Base-by-base conservation (phyloP, 257 asterid genomes). In the Lycium ferocissimum region DNA sequence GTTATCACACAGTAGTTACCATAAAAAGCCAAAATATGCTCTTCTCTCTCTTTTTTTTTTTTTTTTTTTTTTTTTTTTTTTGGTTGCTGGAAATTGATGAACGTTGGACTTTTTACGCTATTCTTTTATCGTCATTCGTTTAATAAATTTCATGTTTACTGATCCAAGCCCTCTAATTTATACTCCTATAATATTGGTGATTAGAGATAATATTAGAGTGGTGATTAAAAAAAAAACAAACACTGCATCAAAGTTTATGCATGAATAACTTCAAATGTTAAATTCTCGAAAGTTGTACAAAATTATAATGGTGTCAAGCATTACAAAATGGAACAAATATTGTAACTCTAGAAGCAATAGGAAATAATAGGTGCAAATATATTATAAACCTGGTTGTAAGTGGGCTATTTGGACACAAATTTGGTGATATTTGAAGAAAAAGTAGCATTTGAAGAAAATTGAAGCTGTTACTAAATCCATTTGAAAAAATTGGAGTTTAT, bases 11-110 rank as follows among this genome's bases (percentile, higher is more conserved):
- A 87, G 78, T 83, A 56, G 80, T 85, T 88, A 80, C 93, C 91
- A 87, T 62, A 87, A 82, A 88, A 89, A 67, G 83, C 89, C 91
- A 86, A 90, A 83, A 88, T 43, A 90, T 43, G 59, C 85, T 43
- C 70, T 51, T 11, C 33, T 26, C 33, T 26, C 1, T 26, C 1
- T 26, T 26, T 26, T 26, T 26, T 26, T 26, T 26, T 26, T 26
- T 26, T 26, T 26, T 26, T 26, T 26, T 26, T 26, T 26, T 26
- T 26, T 26, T 22, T 33, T 70, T 76, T 38, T 86, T 89, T 73
- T 63, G 85, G 85, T 10, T 83, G 4, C 70, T 54, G 18, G 53
- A 53, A 6, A 63, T 76, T 51, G 17, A 37, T 15, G 26, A 51
- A 51, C n/a, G 2, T 22, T 51, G 4, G 26, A 76, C 37, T 76